A percentile compares a stretch with the other conserved stretches of the same genome.
Conservation (phyloP, 2,329 filamentous ascomycete genomes). For the Alternaria metachromatica region DNA sequence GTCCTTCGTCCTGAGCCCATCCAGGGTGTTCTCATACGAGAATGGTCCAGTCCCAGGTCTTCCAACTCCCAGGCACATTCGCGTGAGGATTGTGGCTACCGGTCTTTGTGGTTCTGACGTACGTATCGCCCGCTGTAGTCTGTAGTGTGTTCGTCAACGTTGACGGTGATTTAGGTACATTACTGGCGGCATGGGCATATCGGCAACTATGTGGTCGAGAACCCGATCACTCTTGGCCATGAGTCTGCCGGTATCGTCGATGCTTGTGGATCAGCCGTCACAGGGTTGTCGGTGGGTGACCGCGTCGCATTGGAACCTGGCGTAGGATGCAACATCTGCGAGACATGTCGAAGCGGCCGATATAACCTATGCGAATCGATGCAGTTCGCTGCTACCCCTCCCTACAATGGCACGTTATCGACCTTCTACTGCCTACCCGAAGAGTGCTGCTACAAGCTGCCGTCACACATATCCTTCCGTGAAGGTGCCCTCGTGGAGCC, state of each 20-base stretch:
- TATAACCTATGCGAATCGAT: not conserved
- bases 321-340: not conserved
- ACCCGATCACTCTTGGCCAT: not conserved
- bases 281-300: not conserved
- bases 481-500: conserved; percentile 31
- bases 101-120: not conserved
- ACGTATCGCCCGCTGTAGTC: not conserved
- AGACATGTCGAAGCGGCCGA: not conserved
- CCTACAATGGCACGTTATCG: not conserved
- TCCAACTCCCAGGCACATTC: not conserved
- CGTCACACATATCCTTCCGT: conserved; percentile 16
- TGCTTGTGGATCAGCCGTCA: not conserved
- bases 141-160: not conserved
- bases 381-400: not conserved
- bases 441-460: conserved; percentile 26
- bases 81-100: not conserved
- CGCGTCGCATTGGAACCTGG: not conserved
- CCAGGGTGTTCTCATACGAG: not conserved
- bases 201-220: not conserved
- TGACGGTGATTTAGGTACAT: not conserved
- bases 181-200: not conserved
- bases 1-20: not conserved
- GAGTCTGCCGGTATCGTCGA: not conserved
- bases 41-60: not conserved
- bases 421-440: conserved; percentile 17